A percentile compares a stretch with the other conserved stretches of the same genome.
Evolutionary conservation across 768 basidiomycete genomes (phyloP).

Genomic region (Hericium rajendrae): DNA sequence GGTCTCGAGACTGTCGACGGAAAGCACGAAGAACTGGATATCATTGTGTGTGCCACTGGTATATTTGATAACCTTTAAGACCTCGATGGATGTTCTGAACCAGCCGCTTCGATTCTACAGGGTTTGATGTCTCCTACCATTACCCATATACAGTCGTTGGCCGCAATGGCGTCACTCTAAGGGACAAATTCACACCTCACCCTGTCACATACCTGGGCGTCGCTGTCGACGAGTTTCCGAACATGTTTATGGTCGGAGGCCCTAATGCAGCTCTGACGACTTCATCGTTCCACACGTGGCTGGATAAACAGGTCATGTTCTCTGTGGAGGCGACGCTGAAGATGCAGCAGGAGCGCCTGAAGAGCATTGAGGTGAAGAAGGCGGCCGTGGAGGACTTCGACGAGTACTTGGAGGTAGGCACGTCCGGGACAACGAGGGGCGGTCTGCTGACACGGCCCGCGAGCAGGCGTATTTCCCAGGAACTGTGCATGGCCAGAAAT

Average conservation of each 20-base stretch:
- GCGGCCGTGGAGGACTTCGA: conserved; percentile 57
- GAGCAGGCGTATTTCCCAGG: conserved; percentile 40
- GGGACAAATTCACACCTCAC: conserved; percentile 44
- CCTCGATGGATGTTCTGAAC: neutral
- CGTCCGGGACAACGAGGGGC: neutral
- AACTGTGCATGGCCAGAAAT: conserved; percentile 51
- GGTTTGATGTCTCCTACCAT: conserved; percentile 42
- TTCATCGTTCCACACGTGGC: conserved; percentile 43
- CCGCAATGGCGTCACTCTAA: conserved; percentile 40
- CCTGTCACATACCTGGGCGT: conserved; percentile 51
- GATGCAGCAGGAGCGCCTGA: conserved; percentile 52
- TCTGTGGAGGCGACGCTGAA: conserved; percentile 45
- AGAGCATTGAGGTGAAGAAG: conserved; percentile 48
- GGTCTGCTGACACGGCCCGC: neutral
- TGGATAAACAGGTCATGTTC: conserved; percentile 51
- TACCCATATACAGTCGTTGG: conserved; percentile 45
- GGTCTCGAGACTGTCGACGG: conserved; percentile 54
- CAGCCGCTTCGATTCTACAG: conserved; percentile 18
- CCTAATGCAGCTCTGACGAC: conserved; percentile 49
- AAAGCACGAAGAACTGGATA: conserved; percentile 41
- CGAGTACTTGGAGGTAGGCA: conserved; percentile 42
- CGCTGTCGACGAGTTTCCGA: conserved; percentile 58
- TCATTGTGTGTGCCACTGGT: conserved; percentile 59
- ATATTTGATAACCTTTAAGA: neutral
- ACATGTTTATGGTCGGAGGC: conserved; percentile 49